Evolutionary conservation across 2,329 filamentous ascomycete genomes (phyloP).

Genomic region (Bipolaris bicolor): DNA sequence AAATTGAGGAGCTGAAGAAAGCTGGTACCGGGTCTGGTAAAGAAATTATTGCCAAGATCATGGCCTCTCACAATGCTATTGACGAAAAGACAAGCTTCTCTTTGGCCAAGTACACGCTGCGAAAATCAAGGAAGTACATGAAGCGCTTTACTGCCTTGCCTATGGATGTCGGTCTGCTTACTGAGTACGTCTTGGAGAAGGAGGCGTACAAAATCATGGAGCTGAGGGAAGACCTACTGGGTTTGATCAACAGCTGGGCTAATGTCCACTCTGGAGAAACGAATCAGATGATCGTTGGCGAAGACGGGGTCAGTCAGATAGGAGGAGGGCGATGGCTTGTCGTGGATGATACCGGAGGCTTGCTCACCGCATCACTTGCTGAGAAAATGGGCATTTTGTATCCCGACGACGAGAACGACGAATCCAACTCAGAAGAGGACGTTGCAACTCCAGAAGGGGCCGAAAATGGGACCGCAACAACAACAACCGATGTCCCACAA

Average conservation of each 20-base stretch:
- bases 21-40: slow-evolving; percentile 79
- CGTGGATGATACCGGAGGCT: slow-evolving; percentile 84
- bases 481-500: not conserved
- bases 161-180: slow-evolving; percentile 77
- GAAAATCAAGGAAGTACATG: slow-evolving; percentile 94
- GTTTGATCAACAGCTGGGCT: slow-evolving; percentile 82
- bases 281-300: slow-evolving; percentile 32
- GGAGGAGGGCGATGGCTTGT: slow-evolving; percentile 74
- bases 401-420: slow-evolving; percentile 46
- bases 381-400: slow-evolving; percentile 87
- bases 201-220: slow-evolving; percentile 84
- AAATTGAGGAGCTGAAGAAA: slow-evolving; percentile 74
- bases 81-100: slow-evolving; percentile 96
- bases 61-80: slow-evolving; percentile 85
- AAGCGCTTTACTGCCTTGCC: slow-evolving; percentile 85
- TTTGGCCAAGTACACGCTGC: slow-evolving; percentile 90
- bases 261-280: slow-evolving; percentile 80
- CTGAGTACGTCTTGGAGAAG: slow-evolving; percentile 80
- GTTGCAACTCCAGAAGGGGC: not conserved
- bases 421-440: slow-evolving; percentile 21
- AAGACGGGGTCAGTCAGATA: slow-evolving; percentile 45
- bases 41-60: slow-evolving; percentile 89
- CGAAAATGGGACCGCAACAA: slow-evolving; percentile 9
- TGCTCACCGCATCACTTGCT: slow-evolving; percentile 81
- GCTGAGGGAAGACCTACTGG: slow-evolving; percentile 81